Base-by-base conservation (phyloP, 768 basidiomycete species). In the Boletus edulis region DNA sequence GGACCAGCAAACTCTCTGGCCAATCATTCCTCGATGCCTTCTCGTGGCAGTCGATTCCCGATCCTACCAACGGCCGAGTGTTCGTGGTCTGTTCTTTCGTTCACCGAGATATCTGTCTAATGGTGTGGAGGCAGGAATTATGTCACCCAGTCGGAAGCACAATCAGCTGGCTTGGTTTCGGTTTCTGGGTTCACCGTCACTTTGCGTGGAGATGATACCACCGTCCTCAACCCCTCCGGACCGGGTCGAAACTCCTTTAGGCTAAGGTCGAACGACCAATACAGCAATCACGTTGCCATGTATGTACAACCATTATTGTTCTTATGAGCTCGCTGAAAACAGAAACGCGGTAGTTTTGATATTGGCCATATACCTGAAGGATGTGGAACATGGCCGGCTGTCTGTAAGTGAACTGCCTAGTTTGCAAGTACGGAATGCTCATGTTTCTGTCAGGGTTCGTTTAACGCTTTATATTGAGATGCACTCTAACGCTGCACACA, bases 121-220 rank as follows among this genome's bases (percentile, higher is more conserved):
- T 20, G 5, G 17, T n/a, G 20, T 24, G 40, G 27, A 32, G 20
- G 3, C 38, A 79, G 75, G 37, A 74, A 75, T 55, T 81, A 81
- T 55, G 76, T 82, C 52, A 60, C 64, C 56, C 68, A 78, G 51
- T 65, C 67, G 2, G 83, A 81, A 0, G 86, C 87, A 0, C 55
- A 73, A 27, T 69, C 72, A 14, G 67, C 77, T 46, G 86, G 87
- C 60, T 64, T 90, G 46, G 85, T 84, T 3, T 85, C 73, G 56
- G 74, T 84, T 4, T 76, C 75, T 17, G 76, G 75, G 15, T 72
- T 80, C 57, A 56, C 60, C 4, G 64, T 75, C 12, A 68, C 62
- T 13, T 52, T 76, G 24, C 63, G 71, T 2, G 68, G 71, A 4
- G 75, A 76, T 38, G 29, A 65, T 42, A 67, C 57, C 12, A 73